Base-by-base conservation (phyloP, 2,329 filamentous ascomycete species). In the Paecilomyces formosus region DNA sequence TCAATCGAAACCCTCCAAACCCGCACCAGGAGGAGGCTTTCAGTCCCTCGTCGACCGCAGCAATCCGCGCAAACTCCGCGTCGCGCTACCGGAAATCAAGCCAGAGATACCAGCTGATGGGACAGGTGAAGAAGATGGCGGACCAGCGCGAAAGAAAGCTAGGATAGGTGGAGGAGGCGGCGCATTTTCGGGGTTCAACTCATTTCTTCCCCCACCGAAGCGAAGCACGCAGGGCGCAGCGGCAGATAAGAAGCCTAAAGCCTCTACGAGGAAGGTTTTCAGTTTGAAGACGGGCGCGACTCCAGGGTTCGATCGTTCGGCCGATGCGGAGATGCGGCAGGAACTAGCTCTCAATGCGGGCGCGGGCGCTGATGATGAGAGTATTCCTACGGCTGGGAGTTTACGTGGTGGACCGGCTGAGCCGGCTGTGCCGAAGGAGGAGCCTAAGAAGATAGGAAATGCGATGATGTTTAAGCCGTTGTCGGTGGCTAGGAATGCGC, bases 391-490 rank as follows among this genome's bases (percentile, higher is more conserved):
- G 39, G 61, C 68, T 7, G 67, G 66, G 31, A 68, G 67, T 55
- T 58, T 64, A 22, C 64, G 58, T 39, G 54, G 60, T 58, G 21
- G 58, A 55, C 39, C 35, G 21, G 57, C 28, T 18, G 59, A 62
- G 21, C 53, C 52, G 15, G 53, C 55, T 24, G 51, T 61, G 54
- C 58, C 55, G 31, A 63, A 61, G 4, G 70, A 70, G n/a, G 68
- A 74, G 39, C 64, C 70, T 22, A 81, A 82, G 50, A 80, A 85
- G 66, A 85, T 85, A 66, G 89, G 89, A 21, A 94, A 92, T 65
- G 85, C 91, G 12, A 84, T 92, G 73, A 89, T 91, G 85, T 97
- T 97, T 74, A 89, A 87, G 70, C 93, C 93, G 3, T 78, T 97
- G 39, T 96, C 92, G 0, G 92, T 97, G 13, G 85, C 87, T 15